Evolutionary conservation across 2,329 filamentous ascomycete species (phyloP).

Genomic region (Neofusicoccum sp.): DNA sequence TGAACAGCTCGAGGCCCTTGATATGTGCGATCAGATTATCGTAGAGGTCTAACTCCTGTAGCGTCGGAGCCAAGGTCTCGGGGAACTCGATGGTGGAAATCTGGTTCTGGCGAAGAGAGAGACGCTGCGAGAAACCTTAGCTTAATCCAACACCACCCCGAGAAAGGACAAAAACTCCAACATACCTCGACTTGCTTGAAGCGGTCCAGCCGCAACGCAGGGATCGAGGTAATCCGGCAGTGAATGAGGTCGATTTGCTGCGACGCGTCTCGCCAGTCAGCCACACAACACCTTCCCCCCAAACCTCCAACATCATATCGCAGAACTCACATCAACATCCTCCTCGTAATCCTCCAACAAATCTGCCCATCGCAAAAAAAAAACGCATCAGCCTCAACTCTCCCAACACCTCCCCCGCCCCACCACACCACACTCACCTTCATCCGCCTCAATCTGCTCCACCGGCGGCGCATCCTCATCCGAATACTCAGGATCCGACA

Average conservation of each 20-base stretch:
- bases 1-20: slow-evolving; percentile 75
- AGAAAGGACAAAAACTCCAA: neutral
- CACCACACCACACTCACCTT: slow-evolving; percentile 54
- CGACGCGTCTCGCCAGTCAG: neutral
- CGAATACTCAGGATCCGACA: slow-evolving; percentile 83
- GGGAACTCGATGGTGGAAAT: slow-evolving; percentile 80
- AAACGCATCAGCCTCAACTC: neutral
- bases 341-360: slow-evolving; percentile 58
- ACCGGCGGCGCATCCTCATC: slow-evolving; percentile 66
- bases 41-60: slow-evolving; percentile 89
- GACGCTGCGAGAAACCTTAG: slow-evolving; percentile 44
- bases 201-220: slow-evolving; percentile 75
- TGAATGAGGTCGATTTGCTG: slow-evolving; percentile 77
- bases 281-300: slow-evolving; percentile 24
- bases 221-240: slow-evolving; percentile 75
- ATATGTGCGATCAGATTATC: slow-evolving; percentile 92
- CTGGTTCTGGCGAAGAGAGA: slow-evolving; percentile 91
- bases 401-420: neutral
- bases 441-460: slow-evolving; percentile 76
- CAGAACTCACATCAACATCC: slow-evolving; percentile 44
- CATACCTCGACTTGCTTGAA: slow-evolving; percentile 68
- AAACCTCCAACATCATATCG: slow-evolving; percentile 51
- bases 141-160: neutral
- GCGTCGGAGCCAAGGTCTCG: slow-evolving; percentile 59
- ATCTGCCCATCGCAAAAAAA: slow-evolving; percentile 41